These are phyloP conservation scores for Tuber umbilicatum DNA, from an alignment of 495 filamentous ascomycete species.

Conservation along the genomic window DNA sequence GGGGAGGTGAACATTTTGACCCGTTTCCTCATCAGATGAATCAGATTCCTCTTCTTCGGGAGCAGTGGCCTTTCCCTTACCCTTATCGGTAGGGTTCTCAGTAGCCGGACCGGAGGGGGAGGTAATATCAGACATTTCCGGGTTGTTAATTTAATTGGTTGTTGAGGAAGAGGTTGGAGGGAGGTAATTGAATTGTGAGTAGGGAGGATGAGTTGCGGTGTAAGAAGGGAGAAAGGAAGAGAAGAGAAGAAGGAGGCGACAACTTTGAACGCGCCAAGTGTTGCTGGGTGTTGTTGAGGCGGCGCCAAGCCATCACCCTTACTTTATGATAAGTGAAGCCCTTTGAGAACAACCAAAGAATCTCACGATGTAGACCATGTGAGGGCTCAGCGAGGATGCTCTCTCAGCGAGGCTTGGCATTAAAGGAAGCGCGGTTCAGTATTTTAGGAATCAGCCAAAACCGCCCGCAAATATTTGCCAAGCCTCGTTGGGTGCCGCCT, in stretches of 20 bases:
- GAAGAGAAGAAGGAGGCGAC: slow-evolving; percentile 15
- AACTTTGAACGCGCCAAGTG: background rate
- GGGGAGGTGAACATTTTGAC: slow-evolving; percentile 11
- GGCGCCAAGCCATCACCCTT: background rate
- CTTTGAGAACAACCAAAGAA: background rate
- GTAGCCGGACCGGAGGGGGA: slow-evolving; percentile 45
- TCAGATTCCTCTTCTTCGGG: slow-evolving; percentile 51
- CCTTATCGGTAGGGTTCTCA: slow-evolving; percentile 51
- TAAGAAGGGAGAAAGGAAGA: slow-evolving; percentile 13
- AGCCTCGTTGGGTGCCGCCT: too few relatives aligned
- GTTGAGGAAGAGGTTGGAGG: slow-evolving; percentile 42
- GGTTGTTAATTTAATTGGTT: slow-evolving; percentile 36
- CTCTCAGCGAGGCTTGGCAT: too few relatives aligned
- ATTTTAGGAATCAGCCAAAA: too few relatives aligned
- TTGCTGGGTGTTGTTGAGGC: background rate
- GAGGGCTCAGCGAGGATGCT: too few relatives aligned
- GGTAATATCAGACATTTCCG: slow-evolving; percentile 41
- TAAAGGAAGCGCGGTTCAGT: too few relatives aligned
- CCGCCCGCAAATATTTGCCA: too few relatives aligned
- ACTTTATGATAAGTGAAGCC: background rate
- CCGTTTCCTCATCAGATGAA: slow-evolving; percentile 57
- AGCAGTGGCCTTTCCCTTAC: slow-evolving; percentile 57
- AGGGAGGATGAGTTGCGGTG: slow-evolving; percentile 18
- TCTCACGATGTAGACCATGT: background rate
- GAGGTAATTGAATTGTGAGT: slow-evolving; percentile 6